phyloP scores from a whole-genome alignment of 2,329 filamentous ascomycete species.

The Penicillium brevicompactum region DNA sequence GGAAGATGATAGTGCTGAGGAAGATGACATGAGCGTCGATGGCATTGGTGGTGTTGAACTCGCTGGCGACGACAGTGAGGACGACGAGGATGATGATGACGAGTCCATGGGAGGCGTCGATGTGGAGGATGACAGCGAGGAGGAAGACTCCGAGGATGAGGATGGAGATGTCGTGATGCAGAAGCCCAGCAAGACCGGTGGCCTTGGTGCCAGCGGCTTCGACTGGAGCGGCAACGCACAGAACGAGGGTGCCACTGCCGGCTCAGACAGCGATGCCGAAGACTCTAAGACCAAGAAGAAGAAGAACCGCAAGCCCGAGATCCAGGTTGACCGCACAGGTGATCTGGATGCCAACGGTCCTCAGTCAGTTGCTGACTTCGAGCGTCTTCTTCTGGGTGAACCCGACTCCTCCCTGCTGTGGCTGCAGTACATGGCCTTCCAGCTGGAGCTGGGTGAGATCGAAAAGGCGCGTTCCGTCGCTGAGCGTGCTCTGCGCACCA shows the following conservation, averaged over 20 bases:
- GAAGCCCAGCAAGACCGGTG: slow-evolving; percentile 47
- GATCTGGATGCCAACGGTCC: slow-evolving; percentile 87
- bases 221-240: slow-evolving; percentile 79
- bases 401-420: slow-evolving; percentile 92
- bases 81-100: slow-evolving; percentile 35
- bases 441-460: slow-evolving; percentile 87
- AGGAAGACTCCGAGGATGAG: slow-evolving; percentile 36
- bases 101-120: slow-evolving; percentile 49
- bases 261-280: slow-evolving; percentile 55
- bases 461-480: slow-evolving; percentile 86
- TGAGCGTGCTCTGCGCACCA: slow-evolving; percentile 85
- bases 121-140: slow-evolving; percentile 44
- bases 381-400: slow-evolving; percentile 86
- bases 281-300: slow-evolving; percentile 63
- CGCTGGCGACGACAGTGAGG: slow-evolving; percentile 40
- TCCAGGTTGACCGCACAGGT: slow-evolving; percentile 86
- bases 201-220: slow-evolving; percentile 75
- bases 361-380: slow-evolving; percentile 87
- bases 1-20: slow-evolving; percentile 50
- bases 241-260: slow-evolving; percentile 45
- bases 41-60: slow-evolving; percentile 34
- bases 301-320: slow-evolving; percentile 74
- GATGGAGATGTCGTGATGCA: slow-evolving; percentile 50
- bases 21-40: slow-evolving; percentile 45
- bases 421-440: slow-evolving; percentile 99